phyloP scores from a whole-genome alignment of 2,329 filamentous ascomycete species.

The Colletotrichum sp. region DNA sequence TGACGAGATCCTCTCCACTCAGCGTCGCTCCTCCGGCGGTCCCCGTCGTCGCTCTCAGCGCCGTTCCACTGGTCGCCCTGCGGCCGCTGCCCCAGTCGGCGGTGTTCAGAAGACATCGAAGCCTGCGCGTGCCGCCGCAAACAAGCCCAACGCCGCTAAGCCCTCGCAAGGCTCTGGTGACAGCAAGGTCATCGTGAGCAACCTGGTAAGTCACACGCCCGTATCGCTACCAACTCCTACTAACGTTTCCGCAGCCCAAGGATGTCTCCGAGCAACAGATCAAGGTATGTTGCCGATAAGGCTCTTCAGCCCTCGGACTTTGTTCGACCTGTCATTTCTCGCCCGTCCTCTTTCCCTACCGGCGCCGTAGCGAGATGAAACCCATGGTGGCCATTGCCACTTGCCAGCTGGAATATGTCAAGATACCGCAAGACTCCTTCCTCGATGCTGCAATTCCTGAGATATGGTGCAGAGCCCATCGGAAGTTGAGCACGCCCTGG shows the following conservation, averaged over 20 bases:
- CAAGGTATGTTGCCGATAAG: conserved; percentile 99
- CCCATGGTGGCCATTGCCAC: conserved; percentile 14
- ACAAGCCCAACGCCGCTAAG: conserved; percentile 70
- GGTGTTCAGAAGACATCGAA: conserved; percentile 83
- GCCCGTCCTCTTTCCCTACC: conserved; percentile 39
- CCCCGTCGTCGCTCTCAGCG: conserved; percentile 53
- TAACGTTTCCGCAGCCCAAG: conserved; percentile 74
- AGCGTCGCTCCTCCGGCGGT: conserved; percentile 60
- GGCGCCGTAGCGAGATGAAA: conserved; percentile 21
- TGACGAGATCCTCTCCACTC: conserved; percentile 92
- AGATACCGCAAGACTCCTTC: conserved; percentile 33
- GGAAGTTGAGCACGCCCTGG: conserved; percentile 66
- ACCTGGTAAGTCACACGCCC: conserved; percentile 73
- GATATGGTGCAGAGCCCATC: conserved; percentile 33
- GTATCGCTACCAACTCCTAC: conserved; percentile 25
- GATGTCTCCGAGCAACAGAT: conserved; percentile 97
- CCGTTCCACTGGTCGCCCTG: conserved; percentile 55
- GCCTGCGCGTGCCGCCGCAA: conserved; percentile 60
- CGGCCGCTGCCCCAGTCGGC: conserved; percentile 75
- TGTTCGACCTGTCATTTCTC: conserved; percentile 64
- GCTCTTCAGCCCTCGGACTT: conserved; percentile 72
- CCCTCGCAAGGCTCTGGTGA: conserved; percentile 68
- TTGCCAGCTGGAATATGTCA: conserved; percentile 7
- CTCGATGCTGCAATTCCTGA: conserved; percentile 29
- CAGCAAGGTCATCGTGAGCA: conserved; percentile 98